A percentile compares a stretch with the other conserved stretches of the same genome.
phyloP scores from a whole-genome alignment of 345 rosid genomes.

The Dipteronia sinensis region DNA sequence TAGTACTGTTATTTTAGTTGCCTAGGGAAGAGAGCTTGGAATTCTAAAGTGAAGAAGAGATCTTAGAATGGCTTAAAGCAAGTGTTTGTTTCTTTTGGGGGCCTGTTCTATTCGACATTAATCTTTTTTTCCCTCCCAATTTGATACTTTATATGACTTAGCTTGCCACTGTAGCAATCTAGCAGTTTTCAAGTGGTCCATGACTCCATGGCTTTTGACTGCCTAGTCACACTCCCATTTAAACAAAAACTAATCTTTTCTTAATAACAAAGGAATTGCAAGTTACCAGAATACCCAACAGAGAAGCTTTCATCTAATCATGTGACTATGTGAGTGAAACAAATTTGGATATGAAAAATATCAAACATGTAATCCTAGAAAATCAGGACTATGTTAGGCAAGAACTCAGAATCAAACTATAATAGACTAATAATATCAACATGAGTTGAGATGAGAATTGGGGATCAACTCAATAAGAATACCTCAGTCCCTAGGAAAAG shows the following conservation, averaged over 20 bases:
- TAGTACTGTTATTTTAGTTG: constrained; percentile 37
- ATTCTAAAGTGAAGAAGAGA: constrained; percentile 48
- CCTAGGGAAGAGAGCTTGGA: constrained; percentile 58
- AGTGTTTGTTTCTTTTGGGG: constrained; percentile 38
- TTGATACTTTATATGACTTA: constrained; percentile 36
- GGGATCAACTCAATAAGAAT: constrained; percentile 9
- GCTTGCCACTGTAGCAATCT: constrained; percentile 37
- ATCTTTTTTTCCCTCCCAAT: constrained; percentile 19
- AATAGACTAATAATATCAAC: constrained; percentile 20
- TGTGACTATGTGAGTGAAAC: not conserved
- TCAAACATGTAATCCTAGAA: constrained; percentile 22
- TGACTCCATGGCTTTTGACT: constrained; percentile 33
- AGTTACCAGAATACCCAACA: constrained; percentile 27
- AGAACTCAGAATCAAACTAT: not conserved
- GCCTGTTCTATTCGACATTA: constrained; percentile 19
- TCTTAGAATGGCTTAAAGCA: constrained; percentile 37
- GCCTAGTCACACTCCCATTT: constrained; percentile 28
- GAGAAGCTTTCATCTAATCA: not conserved
- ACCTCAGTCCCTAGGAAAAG: constrained; percentile 21
- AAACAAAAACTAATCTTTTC: constrained; percentile 34
- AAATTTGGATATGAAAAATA: constrained; percentile 6
- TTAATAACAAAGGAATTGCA: constrained; percentile 45
- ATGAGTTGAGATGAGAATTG: not conserved
- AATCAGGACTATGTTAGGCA: constrained; percentile 24
- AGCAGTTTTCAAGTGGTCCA: constrained; percentile 28